A percentile compares a stretch with the other conserved stretches of the same genome.
phyloP scores from a whole-genome alignment of 2,329 filamentous ascomycete species.

The Thelonectria blattea region DNA sequence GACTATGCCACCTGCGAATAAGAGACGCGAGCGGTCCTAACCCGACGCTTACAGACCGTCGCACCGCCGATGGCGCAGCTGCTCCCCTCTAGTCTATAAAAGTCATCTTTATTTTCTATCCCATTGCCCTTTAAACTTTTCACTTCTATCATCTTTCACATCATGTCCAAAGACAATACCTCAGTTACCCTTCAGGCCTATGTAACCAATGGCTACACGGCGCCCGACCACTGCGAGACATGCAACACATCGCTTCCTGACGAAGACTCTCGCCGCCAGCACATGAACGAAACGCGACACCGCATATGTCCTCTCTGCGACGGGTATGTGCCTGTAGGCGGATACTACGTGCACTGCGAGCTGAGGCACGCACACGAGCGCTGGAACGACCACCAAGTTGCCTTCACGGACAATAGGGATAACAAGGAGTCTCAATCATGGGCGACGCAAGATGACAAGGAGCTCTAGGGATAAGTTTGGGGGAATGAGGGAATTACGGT shows the following conservation, averaged over 20 bases:
- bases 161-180: conserved; percentile 18
- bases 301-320: conserved; percentile 3
- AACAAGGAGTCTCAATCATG: conserved; percentile 2
- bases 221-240: conserved; percentile 10
- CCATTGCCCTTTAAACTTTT: too few species aligned
- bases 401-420: not conserved
- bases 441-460: not conserved
- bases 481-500: too few species aligned
- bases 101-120: too few species aligned
- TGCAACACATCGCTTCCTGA: conserved; percentile 6
- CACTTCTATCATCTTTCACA: not conserved
- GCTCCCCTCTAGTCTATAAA: too few species aligned
- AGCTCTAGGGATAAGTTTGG: too few species aligned
- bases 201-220: conserved; percentile 56
- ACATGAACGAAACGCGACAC: conserved; percentile 10
- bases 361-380: conserved; percentile 1
- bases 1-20: too few species aligned
- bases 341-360: conserved; percentile 4
- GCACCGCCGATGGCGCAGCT: too few species aligned
- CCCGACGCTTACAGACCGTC: too few species aligned
- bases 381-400: conserved; percentile 13
- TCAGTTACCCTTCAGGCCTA: conserved; percentile 47
- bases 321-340: conserved; percentile 4
- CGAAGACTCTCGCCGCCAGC: not conserved
- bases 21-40: too few species aligned